Percentiles rank a stretch among this genome's conserved stretches.
Evolutionary conservation across 1,139 yeast species (phyloP).

Genomic region (Yamadazyma dushanensis): DNA sequence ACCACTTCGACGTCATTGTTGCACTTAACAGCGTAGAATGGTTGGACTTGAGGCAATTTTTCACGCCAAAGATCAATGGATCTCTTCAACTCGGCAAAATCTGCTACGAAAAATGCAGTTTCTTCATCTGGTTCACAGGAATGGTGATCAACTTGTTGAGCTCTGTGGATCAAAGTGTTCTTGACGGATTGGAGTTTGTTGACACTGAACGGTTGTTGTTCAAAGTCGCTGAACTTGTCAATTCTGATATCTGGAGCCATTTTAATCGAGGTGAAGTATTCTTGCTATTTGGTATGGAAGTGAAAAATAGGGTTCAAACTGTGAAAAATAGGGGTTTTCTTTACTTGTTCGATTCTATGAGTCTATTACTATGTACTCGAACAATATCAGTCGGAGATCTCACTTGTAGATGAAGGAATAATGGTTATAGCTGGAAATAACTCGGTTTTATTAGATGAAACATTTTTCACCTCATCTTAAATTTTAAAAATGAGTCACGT

Average conservation of each 20-base stretch:
- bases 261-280: not conserved
- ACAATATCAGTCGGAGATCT: too few species aligned
- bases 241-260: conserved; percentile 29
- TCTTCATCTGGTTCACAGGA: conserved; percentile 76
- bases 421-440: too few species aligned
- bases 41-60: conserved; percentile 71
- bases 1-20: conserved; percentile 72
- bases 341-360: too few species aligned
- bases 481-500: not conserved
- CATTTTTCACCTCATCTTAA: not conserved
- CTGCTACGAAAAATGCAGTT: conserved; percentile 87
- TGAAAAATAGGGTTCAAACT: not conserved
- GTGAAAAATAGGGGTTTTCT: not conserved
- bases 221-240: conserved; percentile 10
- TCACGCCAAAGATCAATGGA: conserved; percentile 62
- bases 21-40: conserved; percentile 93
- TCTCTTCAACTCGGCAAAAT: conserved; percentile 68
- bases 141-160: conserved; percentile 52
- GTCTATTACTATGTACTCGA: too few species aligned
- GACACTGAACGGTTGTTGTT: too few species aligned
- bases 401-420: too few species aligned
- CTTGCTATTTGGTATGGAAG: not conserved
- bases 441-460: too few species aligned
- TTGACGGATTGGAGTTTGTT: conserved; percentile 24
- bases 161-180: conserved; percentile 42